Conservation (phyloP, 495 filamentous ascomycete species). For the Bacidia gigantensis region DNA sequence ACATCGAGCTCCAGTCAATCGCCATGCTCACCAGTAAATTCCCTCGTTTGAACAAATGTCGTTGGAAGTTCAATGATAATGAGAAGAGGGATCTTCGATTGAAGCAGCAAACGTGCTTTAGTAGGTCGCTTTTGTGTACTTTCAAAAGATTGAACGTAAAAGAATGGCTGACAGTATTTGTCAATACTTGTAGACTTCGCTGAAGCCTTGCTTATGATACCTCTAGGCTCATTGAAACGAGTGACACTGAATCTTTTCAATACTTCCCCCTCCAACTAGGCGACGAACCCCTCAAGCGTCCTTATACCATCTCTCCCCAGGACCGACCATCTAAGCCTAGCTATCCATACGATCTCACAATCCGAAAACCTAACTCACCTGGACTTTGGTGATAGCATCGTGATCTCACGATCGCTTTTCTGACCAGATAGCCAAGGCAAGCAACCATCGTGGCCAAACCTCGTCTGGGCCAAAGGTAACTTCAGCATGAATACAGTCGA, state of each 20-base stretch:
- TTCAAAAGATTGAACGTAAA: background rate
- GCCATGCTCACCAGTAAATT: slow-evolving; percentile 3
- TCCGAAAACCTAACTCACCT: background rate
- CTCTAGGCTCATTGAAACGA: background rate
- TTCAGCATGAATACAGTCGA: background rate
- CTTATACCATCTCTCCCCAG: background rate
- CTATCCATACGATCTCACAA: background rate
- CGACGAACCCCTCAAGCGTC: background rate
- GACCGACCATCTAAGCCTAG: background rate
- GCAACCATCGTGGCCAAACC: background rate
- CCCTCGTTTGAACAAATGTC: background rate
- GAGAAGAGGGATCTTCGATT: slow-evolving; percentile 2
- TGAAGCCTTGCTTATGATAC: background rate
- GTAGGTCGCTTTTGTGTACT: background rate
- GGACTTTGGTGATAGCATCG: background rate
- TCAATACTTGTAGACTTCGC: background rate
- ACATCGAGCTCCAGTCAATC: slow-evolving; percentile 1
- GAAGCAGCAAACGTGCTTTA: background rate
- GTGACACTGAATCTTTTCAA: background rate
- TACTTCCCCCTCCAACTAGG: background rate
- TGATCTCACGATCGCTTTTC: background rate
- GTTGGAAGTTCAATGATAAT: slow-evolving; percentile 1
- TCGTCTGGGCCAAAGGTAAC: background rate
- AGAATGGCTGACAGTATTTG: background rate
- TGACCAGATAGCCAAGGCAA: background rate